Conservation (phyloP, 2,329 filamentous ascomycete genomes). For the Lachnellula arida region DNA sequence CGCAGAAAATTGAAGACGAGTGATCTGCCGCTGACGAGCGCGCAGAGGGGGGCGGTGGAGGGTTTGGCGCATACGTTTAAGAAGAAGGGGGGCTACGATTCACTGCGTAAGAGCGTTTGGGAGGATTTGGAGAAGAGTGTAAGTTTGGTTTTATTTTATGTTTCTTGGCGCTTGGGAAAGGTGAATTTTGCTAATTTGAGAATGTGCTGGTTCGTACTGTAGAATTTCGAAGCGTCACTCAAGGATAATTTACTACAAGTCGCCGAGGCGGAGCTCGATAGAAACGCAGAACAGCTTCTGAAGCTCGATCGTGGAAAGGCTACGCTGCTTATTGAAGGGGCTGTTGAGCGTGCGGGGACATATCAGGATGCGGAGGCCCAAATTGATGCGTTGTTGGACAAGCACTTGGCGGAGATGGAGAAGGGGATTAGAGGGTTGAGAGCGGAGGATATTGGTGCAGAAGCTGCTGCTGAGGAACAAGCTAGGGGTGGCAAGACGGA, state of each 20-base stretch:
- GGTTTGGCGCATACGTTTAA: conserved; percentile 75
- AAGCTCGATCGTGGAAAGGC: conserved; percentile 70
- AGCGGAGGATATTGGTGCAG: conserved; percentile 62
- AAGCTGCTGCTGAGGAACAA: conserved; percentile 62
- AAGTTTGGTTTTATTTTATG: conserved; percentile 22
- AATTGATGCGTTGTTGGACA: conserved; percentile 63
- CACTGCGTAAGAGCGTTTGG: conserved; percentile 71
- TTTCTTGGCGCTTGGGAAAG: not conserved
- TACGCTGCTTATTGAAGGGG: conserved; percentile 71
- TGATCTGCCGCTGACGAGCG: conserved; percentile 68
- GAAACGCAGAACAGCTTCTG: conserved; percentile 65
- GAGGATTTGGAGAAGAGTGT: conserved; percentile 69
- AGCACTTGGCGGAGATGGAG: conserved; percentile 58
- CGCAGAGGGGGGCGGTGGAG: conserved; percentile 70
- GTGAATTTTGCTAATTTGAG: conserved; percentile 4
- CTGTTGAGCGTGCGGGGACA: conserved; percentile 69
- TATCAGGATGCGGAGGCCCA: conserved; percentile 67
- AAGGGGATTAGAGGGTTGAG: conserved; percentile 64
- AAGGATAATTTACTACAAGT: conserved; percentile 63
- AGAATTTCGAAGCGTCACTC: conserved; percentile 68
- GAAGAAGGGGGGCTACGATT: conserved; percentile 80
- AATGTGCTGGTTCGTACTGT: not conserved
- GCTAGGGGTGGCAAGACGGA: conserved; percentile 66
- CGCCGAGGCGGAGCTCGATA: conserved; percentile 69
- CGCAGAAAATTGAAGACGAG: conserved; percentile 62